These are phyloP conservation scores for Epichloe uncinata DNA, from an alignment of 2,329 filamentous ascomycete genomes.

Conservation along the genomic window DNA sequence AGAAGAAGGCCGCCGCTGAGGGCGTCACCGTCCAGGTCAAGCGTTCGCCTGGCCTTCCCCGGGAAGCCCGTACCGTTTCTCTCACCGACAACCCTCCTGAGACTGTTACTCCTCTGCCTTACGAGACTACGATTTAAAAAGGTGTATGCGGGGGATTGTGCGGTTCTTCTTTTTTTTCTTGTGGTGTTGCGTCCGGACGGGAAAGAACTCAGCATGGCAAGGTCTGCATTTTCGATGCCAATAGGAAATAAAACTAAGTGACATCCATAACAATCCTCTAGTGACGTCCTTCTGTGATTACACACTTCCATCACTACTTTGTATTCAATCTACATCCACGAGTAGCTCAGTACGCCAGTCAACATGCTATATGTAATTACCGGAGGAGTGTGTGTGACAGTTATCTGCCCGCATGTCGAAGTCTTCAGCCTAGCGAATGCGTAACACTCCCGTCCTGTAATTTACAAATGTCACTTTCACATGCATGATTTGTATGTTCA, in stretches of 20 bases:
- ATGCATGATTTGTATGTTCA: background rate
- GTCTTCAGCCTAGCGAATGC: no score
- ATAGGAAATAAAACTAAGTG: conserved; percentile 26
- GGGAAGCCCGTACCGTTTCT: conserved; percentile 67
- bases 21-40: conserved; percentile 85
- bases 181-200: conserved; percentile 30
- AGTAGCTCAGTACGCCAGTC: background rate
- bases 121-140: conserved; percentile 95
- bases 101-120: conserved; percentile 81
- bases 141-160: conserved; percentile 7
- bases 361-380: background rate
- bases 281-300: background rate
- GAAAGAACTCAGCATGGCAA: conserved; percentile 31
- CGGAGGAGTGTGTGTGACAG: no score
- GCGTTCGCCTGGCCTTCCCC: conserved; percentile 70
- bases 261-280: conserved; percentile 13
- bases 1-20: conserved; percentile 83
- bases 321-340: background rate
- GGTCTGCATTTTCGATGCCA: conserved; percentile 29
- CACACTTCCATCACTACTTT: background rate
- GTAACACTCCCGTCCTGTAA: no score
- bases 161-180: conserved; percentile 25
- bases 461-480: no score
- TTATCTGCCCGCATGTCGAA: no score
- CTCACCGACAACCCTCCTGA: conserved; percentile 75